These are phyloP conservation scores for Boletales sp. DNA, from an alignment of 768 basidiomycete species.

Conservation along the genomic window DNA sequence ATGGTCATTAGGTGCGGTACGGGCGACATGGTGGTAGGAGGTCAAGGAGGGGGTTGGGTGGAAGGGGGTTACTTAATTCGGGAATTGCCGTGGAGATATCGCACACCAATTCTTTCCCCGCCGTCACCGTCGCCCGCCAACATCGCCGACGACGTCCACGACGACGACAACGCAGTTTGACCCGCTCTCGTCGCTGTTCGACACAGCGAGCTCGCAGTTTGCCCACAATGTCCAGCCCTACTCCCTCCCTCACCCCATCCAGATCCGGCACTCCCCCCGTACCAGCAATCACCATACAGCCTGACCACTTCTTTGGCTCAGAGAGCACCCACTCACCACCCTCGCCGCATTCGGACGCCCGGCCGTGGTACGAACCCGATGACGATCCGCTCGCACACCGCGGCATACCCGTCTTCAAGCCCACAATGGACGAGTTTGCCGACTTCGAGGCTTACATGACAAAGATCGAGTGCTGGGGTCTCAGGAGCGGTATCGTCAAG, in stretches of 20 bases:
- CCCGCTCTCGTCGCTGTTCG: no score
- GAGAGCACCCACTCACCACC: conserved; percentile 45
- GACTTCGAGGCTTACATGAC: conserved; percentile 93
- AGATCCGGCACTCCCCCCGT: conserved; percentile 45
- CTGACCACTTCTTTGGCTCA: conserved; percentile 79
- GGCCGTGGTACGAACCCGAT: conserved; percentile 68
- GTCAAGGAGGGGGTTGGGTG: no score
- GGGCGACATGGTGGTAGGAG: conserved; percentile 16
- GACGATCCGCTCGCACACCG: conserved; percentile 79
- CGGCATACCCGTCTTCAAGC: conserved; percentile 96
- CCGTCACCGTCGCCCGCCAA: not conserved
- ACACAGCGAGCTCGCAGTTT: no score
- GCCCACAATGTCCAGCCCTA: conserved; percentile 22
- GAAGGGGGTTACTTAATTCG: conserved; percentile 5
- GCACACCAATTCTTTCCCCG: not conserved
- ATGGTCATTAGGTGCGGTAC: conserved; percentile 81
- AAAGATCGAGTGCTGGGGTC: conserved; percentile 86
- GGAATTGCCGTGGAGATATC: conserved; percentile 12
- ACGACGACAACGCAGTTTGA: not conserved
- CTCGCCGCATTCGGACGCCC: conserved; percentile 61
- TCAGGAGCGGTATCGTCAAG: conserved; percentile 89
- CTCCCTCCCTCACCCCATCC: conserved; percentile 35
- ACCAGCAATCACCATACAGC: conserved; percentile 56
- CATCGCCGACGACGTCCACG: conserved; percentile 9
- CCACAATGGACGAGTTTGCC: conserved; percentile 84